phyloP scores from a whole-genome alignment of 805 yeast genomes.

The Citeromyces nyonsensis region DNA sequence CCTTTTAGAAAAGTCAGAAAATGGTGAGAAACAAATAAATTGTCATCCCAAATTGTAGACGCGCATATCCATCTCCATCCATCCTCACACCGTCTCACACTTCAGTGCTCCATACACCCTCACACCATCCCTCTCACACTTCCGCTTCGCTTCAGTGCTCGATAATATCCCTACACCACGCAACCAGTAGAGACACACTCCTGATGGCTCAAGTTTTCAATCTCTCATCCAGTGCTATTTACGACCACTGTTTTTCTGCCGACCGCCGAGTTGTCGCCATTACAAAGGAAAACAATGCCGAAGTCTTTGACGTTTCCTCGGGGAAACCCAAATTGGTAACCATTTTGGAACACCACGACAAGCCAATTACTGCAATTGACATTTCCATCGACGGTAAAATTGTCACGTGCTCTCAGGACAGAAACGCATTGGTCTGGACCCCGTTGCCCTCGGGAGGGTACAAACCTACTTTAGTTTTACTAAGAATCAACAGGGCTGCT shows the following conservation, averaged over 20 bases:
- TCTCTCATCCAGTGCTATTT: conserved; percentile 74
- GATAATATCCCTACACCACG: not conserved
- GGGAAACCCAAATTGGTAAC: conserved; percentile 49
- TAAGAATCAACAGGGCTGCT: conserved; percentile 91
- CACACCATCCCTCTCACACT: no score
- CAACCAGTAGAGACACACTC: conserved; percentile 19
- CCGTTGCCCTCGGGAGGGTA: conserved; percentile 43
- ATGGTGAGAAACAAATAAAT: no score
- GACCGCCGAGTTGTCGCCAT: conserved; percentile 58
- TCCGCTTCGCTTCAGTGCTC: no score
- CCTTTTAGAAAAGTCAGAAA: no score
- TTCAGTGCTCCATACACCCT: no score
- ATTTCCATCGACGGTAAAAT: conserved; percentile 78
- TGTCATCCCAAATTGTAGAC: no score
- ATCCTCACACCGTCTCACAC: no score
- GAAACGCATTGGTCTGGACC: conserved; percentile 96
- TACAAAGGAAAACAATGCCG: conserved; percentile 65
- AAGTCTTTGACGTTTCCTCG: conserved; percentile 47
- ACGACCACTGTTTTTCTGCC: conserved; percentile 78
- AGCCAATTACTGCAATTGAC: conserved; percentile 89
- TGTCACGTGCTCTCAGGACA: conserved; percentile 93
- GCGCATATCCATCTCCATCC: no score
- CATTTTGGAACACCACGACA: conserved; percentile 72
- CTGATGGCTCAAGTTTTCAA: conserved; percentile 32
- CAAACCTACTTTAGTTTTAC: conserved; percentile 82